Base-by-base conservation (phyloP, 768 basidiomycete genomes). In the Termitomyces sp. region DNA sequence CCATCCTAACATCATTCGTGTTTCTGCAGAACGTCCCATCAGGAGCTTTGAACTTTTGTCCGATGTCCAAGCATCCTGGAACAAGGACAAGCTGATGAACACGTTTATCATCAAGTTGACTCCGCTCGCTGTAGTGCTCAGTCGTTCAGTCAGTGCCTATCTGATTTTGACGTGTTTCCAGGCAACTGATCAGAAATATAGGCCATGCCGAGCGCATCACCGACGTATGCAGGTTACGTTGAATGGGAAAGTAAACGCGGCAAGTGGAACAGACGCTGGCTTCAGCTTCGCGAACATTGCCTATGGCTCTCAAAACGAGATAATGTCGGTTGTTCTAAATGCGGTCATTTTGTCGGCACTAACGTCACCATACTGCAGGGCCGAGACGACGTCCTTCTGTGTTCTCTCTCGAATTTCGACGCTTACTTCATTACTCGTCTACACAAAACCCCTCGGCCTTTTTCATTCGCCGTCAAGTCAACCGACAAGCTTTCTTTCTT, bases 261-360 rank as follows among this genome's bases (percentile, higher is more conserved):
- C 35, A 97, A 97, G 71, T 99, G 96, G 97, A 87, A 77, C 55
- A 98, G 98, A 72, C 82, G 93, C 34, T 95, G 87, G 84, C 76
- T 99, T 66, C 84, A 87, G 64, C 80, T 97, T 25, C 80, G 91
- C 47, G 93, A 95, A 64, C 91, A 95, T 61, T 82, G 83, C 58
- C 66, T 98, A 53, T 96, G 86, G 80, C 67, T 96, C 37, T 88
- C 91, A 30, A 98, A 98, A 72, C 87, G 90, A 17, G 93, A 97
- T 54, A 88, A 83, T 67, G 94, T 94, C 62, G 60, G 81, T 73
- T 35, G 27, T 54, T 5, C 39, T 32, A 17, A n/a, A 19, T 39
- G 47, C 21, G 2, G 21, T 48, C 16, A 28, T 47, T 58, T 48
- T 19, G 23, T 28, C 44, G 17, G 37, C 34, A 25, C 53, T 43